Evolutionary conservation across 257 asterid genomes (phyloP), one percentile per base, ranked within the genome.

Genomic region (Osmanthus fragrans): DNA sequence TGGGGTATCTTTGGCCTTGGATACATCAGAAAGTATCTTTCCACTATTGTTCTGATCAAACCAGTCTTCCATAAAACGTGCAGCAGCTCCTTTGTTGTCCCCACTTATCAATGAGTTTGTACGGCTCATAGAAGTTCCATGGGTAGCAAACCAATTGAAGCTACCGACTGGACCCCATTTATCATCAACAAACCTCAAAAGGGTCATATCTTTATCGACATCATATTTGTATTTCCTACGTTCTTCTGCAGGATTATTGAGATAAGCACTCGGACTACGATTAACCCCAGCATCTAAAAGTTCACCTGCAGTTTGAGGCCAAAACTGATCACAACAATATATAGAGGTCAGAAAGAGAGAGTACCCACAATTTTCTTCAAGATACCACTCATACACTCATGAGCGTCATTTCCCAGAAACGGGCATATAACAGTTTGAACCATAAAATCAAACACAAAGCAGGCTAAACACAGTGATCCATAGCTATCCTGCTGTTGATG

Each of bases 1-100:
- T 80, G 89, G 92, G 82, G 76, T 82, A 71, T 42, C 79, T 51
- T 33, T 73, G 45, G 63, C 69, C 81, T 73, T 65, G n/a, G 86
- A 80, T 74, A 33, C 23, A n/a, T 63, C 80, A 64, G 86, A 79
- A 66, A 81, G 73, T 36, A 32, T 63, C 67, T 63, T 86, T 81
- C 85, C 88, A 67, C 73, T 71, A 67, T 70, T 85, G n/a, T 70
- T 90, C 79, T 83, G 84, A 81, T 89, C 94, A 84, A 89, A 96
- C 99, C 97, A 90, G 84, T 96, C 99, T 86, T 96, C 99, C 99
- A 96, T 93, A 80, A 93, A 89, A 75, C 99, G 86, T 18, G 99
- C 98, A 64, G 99, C 98, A 77, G 98, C 97, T 81, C 98, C 99
- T 90, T 96, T 96, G 80, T 96, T 96, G 85, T 96, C 99, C 81